Evolutionary conservation across 371 early-diverging fungal species (phyloP), one percentile per base, ranked within the genome.

Genomic region (Rhizomucor miehei): DNA sequence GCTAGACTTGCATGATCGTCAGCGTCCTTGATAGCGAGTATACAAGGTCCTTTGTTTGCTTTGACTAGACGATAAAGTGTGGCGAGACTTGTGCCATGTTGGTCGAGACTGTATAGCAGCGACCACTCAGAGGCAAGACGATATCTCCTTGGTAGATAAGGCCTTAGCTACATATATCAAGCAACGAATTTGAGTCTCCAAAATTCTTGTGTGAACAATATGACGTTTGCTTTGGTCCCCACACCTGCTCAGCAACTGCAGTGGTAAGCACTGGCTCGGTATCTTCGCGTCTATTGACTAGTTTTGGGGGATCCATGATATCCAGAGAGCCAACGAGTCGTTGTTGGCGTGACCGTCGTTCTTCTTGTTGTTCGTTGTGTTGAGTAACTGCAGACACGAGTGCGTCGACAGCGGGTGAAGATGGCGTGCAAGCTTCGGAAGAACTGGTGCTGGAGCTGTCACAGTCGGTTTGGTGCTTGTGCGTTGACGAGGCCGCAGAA

Each of bases 51-150:
- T 59, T 84, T 84, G 19, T 54, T 51, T n/a, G 47, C 62, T 44
- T 79, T 80, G 24, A 82, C 77, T 9, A 73, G 34, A 11, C 46
- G 29, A 64, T 87, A 91, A 50, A 97, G 75, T 3, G 97, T 91
- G 21, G 84, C 62, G 52, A 96, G 69, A 63, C 90, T 89, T 46
- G 91, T 88, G 0, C 97, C 97, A 67, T 97, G 95, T 61, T 94
- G 92, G 53, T 93, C 94, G 25, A 94, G 75, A 52, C 89, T 89
- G 68, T 96, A 97, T 14, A 92, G 61, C 19, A 97, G 77, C 5
- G 76, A 80, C 92, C 92, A 92, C 47, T 73, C 76, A 2, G 73
- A 51, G 0, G 88, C 68, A 47, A 88, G 84, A 38, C 84, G 69
- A 36, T 80, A 67, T 9, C 88, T 66, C 10, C 84, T 73, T 12